Evolutionary conservation across 768 basidiomycete genomes (phyloP), one percentile per base, ranked within the genome.

Genomic region (Tricholoma furcatifolium): DNA sequence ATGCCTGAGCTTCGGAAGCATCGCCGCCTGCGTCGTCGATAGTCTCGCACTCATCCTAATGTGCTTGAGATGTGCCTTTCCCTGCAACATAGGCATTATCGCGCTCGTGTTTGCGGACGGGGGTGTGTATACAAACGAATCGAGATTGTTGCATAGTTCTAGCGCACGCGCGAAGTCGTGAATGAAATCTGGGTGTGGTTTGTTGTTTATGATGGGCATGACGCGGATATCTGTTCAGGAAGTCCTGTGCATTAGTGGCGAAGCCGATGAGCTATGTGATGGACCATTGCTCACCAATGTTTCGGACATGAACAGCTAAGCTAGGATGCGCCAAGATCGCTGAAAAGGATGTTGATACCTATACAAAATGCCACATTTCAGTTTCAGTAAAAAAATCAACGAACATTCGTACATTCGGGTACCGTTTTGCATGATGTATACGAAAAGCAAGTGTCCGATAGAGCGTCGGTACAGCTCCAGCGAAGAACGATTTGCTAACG

Each of bases 401-500:
- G n/a, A 42, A 46, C 43, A 23, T 7, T 65, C 78, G 38, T 49
- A 83, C 84, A 49, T 62, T 61, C 23, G 74, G 74, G 66, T 82
- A 86, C 20, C 76, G 75, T 56, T 87, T 87, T 12, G 80, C 76
- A 59, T 88, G 81, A 21, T 71, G 71, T 3, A 74, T 47, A 3
- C 78, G 74, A 68, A 84, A 88, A 6, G 71, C 73, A 40, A 90
- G 71, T 2, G 67, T 77, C 27, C 74, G 65, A 64, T 91, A 91
- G 7, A 91, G 70, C 14, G 74, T 70, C 0, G 88, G 87, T 2
- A 84, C 76, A 1, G 79, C 84, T 1, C 77, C 87, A 0, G 79
- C 79, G 21, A 84, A 71, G 56, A 90, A 91, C 0, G 85, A 80
- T 39, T 74, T 75, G 62, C 80, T 85, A 61, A 88, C 87, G 38